Conservation (phyloP, 2,329 filamentous ascomycete genomes). For the Ceratocystis cubensis region DNA sequence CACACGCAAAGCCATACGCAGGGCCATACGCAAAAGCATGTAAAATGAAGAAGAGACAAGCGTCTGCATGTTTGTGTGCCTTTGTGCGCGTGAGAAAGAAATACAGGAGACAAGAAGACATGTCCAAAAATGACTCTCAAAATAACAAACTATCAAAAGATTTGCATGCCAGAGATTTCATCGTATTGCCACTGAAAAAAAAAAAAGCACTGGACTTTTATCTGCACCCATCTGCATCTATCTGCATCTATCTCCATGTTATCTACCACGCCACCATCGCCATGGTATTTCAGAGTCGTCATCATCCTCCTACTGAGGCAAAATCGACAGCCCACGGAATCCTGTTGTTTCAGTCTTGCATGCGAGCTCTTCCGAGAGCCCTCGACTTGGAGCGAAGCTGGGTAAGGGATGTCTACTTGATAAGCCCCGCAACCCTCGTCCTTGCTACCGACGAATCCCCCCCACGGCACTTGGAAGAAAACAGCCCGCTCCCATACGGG, state of each 20-base stretch:
- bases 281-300: not conserved
- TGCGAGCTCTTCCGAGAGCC: not conserved
- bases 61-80: not conserved
- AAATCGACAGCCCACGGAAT: not conserved
- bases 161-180: not conserved
- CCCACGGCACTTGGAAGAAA: not conserved
- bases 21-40: no score
- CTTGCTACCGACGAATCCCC: slow-evolving; percentile 6
- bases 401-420: not conserved
- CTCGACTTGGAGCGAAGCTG: not conserved
- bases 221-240: not conserved
- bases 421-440: not conserved
- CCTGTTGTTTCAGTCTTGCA: not conserved
- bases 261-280: not conserved
- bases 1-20: no score
- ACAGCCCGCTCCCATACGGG: not conserved
- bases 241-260: not conserved
- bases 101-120: not conserved
- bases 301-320: not conserved
- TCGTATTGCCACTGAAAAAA: not conserved
- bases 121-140: not conserved
- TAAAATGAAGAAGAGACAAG: no score
- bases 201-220: not conserved
- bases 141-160: not conserved
- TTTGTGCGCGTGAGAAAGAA: not conserved